Conservation (phyloP, 148 eudicot species). For the Chenopodium quinoa region DNA sequence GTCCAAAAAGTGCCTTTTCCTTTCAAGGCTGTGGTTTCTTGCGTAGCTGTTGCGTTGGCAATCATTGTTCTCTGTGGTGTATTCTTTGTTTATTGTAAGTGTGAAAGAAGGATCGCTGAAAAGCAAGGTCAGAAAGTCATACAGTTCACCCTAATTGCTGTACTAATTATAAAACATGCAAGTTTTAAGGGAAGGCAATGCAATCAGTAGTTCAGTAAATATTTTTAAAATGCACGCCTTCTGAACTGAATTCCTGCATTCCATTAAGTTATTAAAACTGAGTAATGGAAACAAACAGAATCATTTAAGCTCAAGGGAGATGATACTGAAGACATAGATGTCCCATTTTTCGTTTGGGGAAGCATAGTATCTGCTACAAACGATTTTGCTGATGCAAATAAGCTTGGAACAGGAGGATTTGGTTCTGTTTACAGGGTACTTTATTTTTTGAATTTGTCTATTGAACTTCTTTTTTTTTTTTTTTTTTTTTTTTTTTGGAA, state of each 20-base stretch:
- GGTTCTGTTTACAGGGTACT: conserved; percentile 31
- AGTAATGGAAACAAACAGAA: background rate
- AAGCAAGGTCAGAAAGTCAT: conserved; percentile 9
- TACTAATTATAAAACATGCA: background rate
- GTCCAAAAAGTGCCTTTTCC: background rate
- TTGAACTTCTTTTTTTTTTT: background rate
- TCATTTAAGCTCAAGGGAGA: conserved; percentile 23
- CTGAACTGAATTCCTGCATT: background rate
- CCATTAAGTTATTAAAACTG: background rate
- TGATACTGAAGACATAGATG: conserved; percentile 21
- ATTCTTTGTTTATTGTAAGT: background rate
- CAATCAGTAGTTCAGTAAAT: background rate
- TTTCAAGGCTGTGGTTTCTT: conserved; percentile 17
- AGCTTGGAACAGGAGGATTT: conserved; percentile 34
- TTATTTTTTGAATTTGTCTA: background rate
- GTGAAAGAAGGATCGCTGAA: conserved; percentile 13
- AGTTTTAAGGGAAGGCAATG: background rate
- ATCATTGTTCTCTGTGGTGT: conserved; percentile 6
- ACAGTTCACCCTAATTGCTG: background rate
- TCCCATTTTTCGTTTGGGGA: conserved; percentile 28
- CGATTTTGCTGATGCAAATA: conserved; percentile 25
- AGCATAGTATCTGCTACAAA: conserved; percentile 30
- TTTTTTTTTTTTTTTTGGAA: background rate
- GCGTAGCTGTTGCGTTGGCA: conserved; percentile 23
- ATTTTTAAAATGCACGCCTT: background rate